Evolutionary conservation across 306 rosid species (phyloP), one percentile per base, ranked within the genome.

Genomic region (Malus fusca): DNA sequence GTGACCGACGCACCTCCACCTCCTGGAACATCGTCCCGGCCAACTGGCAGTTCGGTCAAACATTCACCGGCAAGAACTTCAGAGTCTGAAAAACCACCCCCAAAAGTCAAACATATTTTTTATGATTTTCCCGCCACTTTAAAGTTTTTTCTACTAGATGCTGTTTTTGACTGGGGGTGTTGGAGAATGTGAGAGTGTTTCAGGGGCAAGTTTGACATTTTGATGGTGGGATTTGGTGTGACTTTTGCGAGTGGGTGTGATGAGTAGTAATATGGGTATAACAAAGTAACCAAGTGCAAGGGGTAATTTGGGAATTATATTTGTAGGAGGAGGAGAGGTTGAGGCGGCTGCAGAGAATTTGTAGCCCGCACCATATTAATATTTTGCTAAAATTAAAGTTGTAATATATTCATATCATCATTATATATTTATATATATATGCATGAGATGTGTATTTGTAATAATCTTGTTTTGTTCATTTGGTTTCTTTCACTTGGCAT

Each of bases 41-140:
- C 19, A 21, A 74, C 40, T 92, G 98, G 98, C 97, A 94, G 86
- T 94, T 94, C 74, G 98, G 96, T 83, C 98, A 94, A 77, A 94
- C 98, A 48, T 94, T 94, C 85, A 80, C 93, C 23, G 97, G 98
- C 2, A 94, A 94, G 40, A 94, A 94, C 82, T 94, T 94, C 75
- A 68, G 97, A 2, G 90, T 94, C 58, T 94, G 71, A 88, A 33
- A 12, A 18, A 26, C 0, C 1, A 18, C 8, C 8, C 4, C 4
- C 30, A 8, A 64, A 11, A 25, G 31, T 30, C 71, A 61, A 61
- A 64, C 11, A 28, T 51, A 35, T 71, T 74, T 76, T 74, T 65
- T 23, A 37, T 19, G 46, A 58, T 22, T 22, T 79, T 78, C 78
- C 81, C 82, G 71, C 82, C 77, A 77, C 53, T 46, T 79, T 67